Conservation (phyloP, 805 yeast genomes). For the Sungouiella thailandica region DNA sequence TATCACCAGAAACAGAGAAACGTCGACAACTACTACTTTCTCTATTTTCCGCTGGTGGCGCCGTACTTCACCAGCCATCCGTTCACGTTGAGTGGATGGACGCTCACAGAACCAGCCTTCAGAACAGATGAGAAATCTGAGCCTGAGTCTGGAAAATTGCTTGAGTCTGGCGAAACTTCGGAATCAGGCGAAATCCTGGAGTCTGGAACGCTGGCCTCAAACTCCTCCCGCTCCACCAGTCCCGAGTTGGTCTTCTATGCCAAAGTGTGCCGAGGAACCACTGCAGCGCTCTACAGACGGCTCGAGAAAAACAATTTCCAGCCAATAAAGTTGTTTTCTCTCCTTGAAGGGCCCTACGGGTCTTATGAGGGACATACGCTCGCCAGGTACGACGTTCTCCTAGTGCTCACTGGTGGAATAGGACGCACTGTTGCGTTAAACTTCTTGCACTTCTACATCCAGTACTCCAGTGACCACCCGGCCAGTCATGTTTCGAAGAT, state of each 20-base stretch:
- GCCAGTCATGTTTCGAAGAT: neutral
- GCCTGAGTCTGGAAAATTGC: neutral
- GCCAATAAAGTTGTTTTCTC: neutral
- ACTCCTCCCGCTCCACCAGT: too few species aligned
- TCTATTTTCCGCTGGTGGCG: neutral
- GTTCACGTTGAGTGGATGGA: neutral
- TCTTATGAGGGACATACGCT: neutral
- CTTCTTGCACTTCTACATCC: neutral
- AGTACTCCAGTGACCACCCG: neutral
- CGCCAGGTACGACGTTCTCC: neutral
- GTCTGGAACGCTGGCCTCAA: too few species aligned
- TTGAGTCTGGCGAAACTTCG: neutral
- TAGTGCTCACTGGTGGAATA: neutral
- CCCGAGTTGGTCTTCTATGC: neutral
- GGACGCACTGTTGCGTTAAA: neutral
- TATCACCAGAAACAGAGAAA: neutral
- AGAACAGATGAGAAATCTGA: too few species aligned
- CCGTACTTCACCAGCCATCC: neutral
- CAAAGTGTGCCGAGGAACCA: neutral
- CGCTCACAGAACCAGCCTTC: neutral
- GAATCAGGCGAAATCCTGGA: too few species aligned
- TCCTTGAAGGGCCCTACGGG: neutral
- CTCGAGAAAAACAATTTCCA: neutral
- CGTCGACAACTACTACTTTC: neutral
- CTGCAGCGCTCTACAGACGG: neutral